Conservation (phyloP, 371 early-diverging fungal genomes). For the Lichtheimia hyalospora region DNA sequence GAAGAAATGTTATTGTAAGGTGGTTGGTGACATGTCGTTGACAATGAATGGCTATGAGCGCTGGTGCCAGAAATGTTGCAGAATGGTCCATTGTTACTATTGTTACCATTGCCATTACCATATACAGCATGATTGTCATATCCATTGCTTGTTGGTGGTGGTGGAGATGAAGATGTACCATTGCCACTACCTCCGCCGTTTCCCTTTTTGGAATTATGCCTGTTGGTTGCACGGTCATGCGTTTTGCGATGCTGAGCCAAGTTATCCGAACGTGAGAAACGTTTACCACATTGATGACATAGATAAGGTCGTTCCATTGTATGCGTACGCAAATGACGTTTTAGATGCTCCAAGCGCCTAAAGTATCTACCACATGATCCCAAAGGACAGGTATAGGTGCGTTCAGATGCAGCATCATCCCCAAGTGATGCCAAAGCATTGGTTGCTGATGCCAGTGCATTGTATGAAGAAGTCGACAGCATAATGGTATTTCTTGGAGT, state of each 20-base stretch:
- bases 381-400: slow-evolving; percentile 18
- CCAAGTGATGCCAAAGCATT: slow-evolving; percentile 7
- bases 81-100: neutral
- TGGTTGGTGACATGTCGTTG: too few species aligned
- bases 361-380: slow-evolving; percentile 69
- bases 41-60: neutral
- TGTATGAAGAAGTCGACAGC: slow-evolving; percentile 14
- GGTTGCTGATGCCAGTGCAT: slow-evolving; percentile 11
- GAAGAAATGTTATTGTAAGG: too few species aligned
- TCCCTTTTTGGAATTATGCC: neutral
- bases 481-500: slow-evolving; percentile 3
- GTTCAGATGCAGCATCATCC: slow-evolving; percentile 11
- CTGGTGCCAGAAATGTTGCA: neutral
- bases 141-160: neutral
- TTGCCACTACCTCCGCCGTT: neutral
- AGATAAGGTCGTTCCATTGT: slow-evolving; percentile 65
- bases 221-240: slow-evolving; percentile 43
- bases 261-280: slow-evolving; percentile 83
- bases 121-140: neutral
- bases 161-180: neutral
- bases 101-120: neutral
- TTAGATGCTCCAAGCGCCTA: slow-evolving; percentile 81
- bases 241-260: slow-evolving; percentile 83
- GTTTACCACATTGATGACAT: slow-evolving; percentile 76
- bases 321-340: slow-evolving; percentile 69